These are phyloP conservation scores for Puccinia coronata DNA, from an alignment of 1,284 basidiomycete genomes.

Conservation along the genomic window DNA sequence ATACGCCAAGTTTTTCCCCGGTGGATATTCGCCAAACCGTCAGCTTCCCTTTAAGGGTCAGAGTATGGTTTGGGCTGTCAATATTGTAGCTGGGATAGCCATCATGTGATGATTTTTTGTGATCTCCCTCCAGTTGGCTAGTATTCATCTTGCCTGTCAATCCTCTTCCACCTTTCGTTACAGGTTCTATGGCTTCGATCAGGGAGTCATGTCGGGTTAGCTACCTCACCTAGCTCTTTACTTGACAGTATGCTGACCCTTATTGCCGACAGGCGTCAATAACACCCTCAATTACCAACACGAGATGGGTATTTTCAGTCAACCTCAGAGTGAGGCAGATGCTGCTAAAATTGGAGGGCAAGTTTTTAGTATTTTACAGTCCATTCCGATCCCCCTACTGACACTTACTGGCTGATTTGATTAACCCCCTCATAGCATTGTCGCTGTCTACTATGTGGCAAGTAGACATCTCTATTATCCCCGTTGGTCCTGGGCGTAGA, in stretches of 20 bases:
- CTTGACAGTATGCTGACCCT: background rate
- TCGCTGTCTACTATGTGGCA: slow-evolving; percentile 44
- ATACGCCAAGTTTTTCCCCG: slow-evolving; percentile 44
- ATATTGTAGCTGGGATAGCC: slow-evolving; percentile 51
- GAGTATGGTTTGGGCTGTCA: slow-evolving; percentile 51
- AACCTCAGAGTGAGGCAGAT: slow-evolving; percentile 48
- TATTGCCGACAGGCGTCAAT: slow-evolving; percentile 26
- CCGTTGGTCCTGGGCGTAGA: slow-evolving; percentile 23
- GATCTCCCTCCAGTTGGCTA: too few species aligned
- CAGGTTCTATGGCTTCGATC: slow-evolving; percentile 49
- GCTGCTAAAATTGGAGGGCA: slow-evolving; percentile 54
- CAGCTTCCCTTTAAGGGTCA: slow-evolving; percentile 51
- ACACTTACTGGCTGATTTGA: too few species aligned
- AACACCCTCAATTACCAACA: slow-evolving; percentile 40
- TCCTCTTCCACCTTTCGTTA: background rate
- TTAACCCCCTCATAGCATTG: slow-evolving; percentile 22
- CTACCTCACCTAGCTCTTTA: background rate
- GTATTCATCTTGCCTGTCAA: too few species aligned
- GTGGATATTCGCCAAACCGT: slow-evolving; percentile 48
- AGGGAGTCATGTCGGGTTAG: slow-evolving; percentile 49
- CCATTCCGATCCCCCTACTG: background rate
- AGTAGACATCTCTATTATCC: slow-evolving; percentile 28
- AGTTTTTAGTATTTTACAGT: background rate
- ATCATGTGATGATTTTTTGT: slow-evolving; percentile 46
- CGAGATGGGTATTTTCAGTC: slow-evolving; percentile 50